Conservation (phyloP, 371 early-diverging fungal genomes). For the Antonospora locustae region DNA sequence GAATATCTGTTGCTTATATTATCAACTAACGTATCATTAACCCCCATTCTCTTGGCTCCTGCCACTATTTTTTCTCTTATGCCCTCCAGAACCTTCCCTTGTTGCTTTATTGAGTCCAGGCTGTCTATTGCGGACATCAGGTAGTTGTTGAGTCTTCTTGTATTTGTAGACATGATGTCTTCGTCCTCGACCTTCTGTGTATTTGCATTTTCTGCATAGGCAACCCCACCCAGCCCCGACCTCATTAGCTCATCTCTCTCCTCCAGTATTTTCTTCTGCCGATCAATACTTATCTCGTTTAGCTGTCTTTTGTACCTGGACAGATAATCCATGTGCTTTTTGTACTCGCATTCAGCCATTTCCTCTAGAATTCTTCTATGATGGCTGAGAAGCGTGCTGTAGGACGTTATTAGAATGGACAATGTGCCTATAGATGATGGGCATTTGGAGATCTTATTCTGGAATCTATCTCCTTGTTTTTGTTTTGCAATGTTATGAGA, state of each 20-base stretch:
- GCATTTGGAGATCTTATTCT: too few relatives aligned
- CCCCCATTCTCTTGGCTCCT: conserved; percentile 31
- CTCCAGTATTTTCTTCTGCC: not conserved
- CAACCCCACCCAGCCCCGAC: not conserved
- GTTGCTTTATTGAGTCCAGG: conserved; percentile 32
- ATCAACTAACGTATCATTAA: conserved; percentile 24
- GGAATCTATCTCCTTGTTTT: too few relatives aligned
- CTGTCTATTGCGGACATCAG: conserved; percentile 28
- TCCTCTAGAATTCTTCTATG: too few relatives aligned
- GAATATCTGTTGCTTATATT: conserved; percentile 38
- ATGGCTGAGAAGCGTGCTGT: too few relatives aligned
- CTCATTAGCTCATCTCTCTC: not conserved
- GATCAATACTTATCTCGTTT: too few relatives aligned
- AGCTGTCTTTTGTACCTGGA: too few relatives aligned
- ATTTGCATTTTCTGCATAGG: not conserved
- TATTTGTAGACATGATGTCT: conserved; percentile 28
- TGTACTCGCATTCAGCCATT: too few relatives aligned
- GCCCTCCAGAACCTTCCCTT: conserved; percentile 31
- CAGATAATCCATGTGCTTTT: too few relatives aligned
- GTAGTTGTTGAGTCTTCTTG: conserved; percentile 28
- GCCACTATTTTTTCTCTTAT: conserved; percentile 27
- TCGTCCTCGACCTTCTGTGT: conserved; percentile 2
- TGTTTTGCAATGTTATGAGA: too few relatives aligned
- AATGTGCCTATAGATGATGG: too few relatives aligned
- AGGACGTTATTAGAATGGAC: too few relatives aligned